Evolutionary conservation across 2,329 filamentous ascomycete genomes (phyloP).

Genomic region (Xylaria sp.): DNA sequence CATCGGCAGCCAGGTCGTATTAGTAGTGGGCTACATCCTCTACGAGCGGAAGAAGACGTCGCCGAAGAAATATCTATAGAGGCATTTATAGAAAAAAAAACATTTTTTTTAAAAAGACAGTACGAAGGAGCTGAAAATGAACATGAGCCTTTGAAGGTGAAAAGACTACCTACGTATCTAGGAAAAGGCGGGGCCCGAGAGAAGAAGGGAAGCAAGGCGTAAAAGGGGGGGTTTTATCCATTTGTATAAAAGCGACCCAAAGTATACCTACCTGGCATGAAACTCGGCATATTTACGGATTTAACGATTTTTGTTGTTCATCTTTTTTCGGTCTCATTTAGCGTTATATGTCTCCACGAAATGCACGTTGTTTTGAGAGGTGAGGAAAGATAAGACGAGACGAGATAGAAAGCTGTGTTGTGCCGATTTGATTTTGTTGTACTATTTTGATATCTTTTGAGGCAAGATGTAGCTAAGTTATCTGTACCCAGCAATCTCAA

Average conservation of each 20-base stretch:
- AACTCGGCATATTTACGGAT: constrained; percentile 27
- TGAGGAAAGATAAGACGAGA: not conserved
- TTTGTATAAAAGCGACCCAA: constrained; percentile 34
- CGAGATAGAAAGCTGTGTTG: not conserved
- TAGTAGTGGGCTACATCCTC: constrained; percentile 74
- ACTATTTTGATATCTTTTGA: not conserved
- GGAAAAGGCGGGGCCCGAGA: not conserved
- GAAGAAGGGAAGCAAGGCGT: constrained; percentile 18
- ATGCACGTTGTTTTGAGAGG: constrained; percentile 6
- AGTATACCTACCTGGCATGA: constrained; percentile 21
- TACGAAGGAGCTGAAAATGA: not conserved
- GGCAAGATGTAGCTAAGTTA: constrained; percentile 1
- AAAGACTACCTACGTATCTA: not conserved
- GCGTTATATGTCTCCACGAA: not conserved
- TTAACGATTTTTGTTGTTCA: constrained; percentile 5
- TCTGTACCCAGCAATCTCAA: constrained; percentile 17
- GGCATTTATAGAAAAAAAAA: too few relatives aligned
- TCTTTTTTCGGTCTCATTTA: not conserved
- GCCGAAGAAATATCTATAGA: constrained; percentile 91
- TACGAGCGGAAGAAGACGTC: constrained; percentile 84
- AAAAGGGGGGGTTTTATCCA: constrained; percentile 20
- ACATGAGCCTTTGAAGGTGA: not conserved
- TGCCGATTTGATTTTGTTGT: not conserved
- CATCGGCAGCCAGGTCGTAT: constrained; percentile 77
- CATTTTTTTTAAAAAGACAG: too few relatives aligned